Conservation (phyloP, 148 eudicot species). For the Vaccinium corymbosum region DNA sequence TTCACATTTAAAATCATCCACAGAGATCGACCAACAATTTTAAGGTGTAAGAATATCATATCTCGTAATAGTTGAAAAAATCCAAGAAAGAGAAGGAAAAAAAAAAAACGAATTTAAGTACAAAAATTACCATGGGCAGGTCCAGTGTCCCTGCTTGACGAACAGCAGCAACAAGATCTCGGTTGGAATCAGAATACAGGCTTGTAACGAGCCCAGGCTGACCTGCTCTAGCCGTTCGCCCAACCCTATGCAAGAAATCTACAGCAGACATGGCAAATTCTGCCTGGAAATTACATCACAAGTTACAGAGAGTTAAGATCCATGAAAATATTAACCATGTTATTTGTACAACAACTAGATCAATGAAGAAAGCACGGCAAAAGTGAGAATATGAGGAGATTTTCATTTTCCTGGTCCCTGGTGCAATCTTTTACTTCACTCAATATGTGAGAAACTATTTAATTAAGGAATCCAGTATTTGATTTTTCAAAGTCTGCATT, state of each 20-base stretch:
- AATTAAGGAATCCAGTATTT: not conserved
- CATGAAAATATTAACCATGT: not conserved
- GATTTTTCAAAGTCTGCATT: not conserved
- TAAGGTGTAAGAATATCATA: not conserved
- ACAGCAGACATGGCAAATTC: conserved; percentile 91
- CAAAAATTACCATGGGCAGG: conserved; percentile 65
- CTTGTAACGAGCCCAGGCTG: conserved; percentile 85
- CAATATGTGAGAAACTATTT: not conserved
- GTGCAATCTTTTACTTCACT: not conserved
- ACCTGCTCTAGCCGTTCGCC: conserved; percentile 97
- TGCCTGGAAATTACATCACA: conserved; percentile 49
- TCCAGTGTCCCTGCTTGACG: conserved; percentile 72
- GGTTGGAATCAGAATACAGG: conserved; percentile 58
- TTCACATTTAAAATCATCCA: not conserved
- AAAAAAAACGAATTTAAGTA: not conserved
- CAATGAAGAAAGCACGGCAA: not conserved
- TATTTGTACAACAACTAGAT: not conserved
- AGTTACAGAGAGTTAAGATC: conserved; percentile 14
- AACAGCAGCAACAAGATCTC: conserved; percentile 84
- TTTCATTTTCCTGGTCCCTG: not conserved
- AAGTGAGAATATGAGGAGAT: not conserved
- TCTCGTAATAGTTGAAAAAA: too few relatives aligned
- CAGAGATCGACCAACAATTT: not conserved
- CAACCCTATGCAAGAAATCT: conserved; percentile 95
- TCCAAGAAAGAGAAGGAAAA: not conserved